Evolutionary conservation across 2,329 filamentous ascomycete genomes (phyloP).

Genomic region (Aspergillaceae sp.): DNA sequence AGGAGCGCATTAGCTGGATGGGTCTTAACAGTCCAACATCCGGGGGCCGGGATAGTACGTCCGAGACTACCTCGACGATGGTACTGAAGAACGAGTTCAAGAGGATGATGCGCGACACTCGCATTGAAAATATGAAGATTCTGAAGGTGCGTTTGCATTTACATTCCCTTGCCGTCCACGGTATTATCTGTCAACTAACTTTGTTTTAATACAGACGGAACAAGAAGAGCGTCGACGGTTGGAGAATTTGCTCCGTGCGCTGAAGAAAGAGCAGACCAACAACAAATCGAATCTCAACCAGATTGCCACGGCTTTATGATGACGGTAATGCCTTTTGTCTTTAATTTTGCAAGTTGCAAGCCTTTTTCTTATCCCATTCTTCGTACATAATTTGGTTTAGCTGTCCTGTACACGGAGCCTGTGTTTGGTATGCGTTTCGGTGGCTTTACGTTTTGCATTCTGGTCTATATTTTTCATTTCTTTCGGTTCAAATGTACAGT

Average conservation of each 20-base stretch:
- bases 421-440: neutral
- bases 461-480: neutral
- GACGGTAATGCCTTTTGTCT: slow-evolving; percentile 14
- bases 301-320: slow-evolving; percentile 28
- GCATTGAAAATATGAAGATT: slow-evolving; percentile 55
- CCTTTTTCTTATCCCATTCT: neutral
- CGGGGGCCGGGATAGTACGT: slow-evolving; percentile 27
- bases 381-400: neutral
- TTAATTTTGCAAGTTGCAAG: slow-evolving; percentile 5
- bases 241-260: slow-evolving; percentile 52
- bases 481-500: neutral
- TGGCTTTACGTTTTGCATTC: slow-evolving; percentile 12
- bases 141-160: slow-evolving; percentile 48
- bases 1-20: slow-evolving; percentile 59
- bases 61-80: slow-evolving; percentile 57
- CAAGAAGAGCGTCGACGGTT: slow-evolving; percentile 62
- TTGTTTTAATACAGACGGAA: slow-evolving; percentile 46
- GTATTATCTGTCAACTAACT: slow-evolving; percentile 9
- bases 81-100: slow-evolving; percentile 67
- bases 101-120: slow-evolving; percentile 70
- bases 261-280: slow-evolving; percentile 33
- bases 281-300: slow-evolving; percentile 15
- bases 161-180: neutral
- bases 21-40: slow-evolving; percentile 50
- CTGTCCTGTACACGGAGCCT: too few species aligned